Percentiles rank a stretch among this genome's conserved stretches.
Evolutionary conservation across 208 protist species (phyloP).

Genomic region (Acanthamoeba healyi): DNA sequence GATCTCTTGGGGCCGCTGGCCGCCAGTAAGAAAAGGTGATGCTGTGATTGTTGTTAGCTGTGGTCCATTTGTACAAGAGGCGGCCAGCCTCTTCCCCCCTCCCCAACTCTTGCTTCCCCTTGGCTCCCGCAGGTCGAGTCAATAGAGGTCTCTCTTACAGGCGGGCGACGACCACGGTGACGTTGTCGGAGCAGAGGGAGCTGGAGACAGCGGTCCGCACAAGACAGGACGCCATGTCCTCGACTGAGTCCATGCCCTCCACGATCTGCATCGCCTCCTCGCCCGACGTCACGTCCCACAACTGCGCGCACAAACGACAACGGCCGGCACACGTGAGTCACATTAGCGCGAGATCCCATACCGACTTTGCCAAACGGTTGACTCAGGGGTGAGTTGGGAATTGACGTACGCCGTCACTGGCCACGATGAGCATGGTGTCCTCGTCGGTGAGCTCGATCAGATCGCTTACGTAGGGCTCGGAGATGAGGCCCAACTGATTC

Average conservation of each 20-base stretch:
- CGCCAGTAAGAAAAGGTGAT: no score
- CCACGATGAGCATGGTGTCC: conserved; percentile 81
- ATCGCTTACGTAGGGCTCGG: conserved; percentile 73
- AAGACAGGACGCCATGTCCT: conserved; percentile 75
- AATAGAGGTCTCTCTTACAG: not conserved
- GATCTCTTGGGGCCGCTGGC: no score
- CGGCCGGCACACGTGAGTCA: no score
- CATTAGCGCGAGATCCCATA: no score
- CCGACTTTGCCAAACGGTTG: no score
- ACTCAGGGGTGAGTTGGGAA: no score
- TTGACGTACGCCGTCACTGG: conserved; percentile 83
- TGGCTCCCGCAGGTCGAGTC: no score
- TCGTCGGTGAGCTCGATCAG: conserved; percentile 73
- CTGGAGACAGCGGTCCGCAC: not conserved
- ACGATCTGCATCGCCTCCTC: conserved; percentile 82
- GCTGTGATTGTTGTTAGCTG: not conserved
- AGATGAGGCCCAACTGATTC: conserved; percentile 78
- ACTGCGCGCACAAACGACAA: conserved; percentile 37
- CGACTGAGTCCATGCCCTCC: conserved; percentile 59
- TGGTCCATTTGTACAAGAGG: not conserved
- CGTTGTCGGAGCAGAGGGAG: conserved; percentile 52
- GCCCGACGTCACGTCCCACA: conserved; percentile 85
- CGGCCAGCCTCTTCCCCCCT: not conserved
- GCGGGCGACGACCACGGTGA: conserved; percentile 57
- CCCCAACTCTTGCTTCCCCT: not conserved